Percentiles rank a stretch among this genome's conserved stretches.
phyloP scores from a whole-genome alignment of 2,329 filamentous ascomycete genomes.

The Arthrobotrys conoides region DNA sequence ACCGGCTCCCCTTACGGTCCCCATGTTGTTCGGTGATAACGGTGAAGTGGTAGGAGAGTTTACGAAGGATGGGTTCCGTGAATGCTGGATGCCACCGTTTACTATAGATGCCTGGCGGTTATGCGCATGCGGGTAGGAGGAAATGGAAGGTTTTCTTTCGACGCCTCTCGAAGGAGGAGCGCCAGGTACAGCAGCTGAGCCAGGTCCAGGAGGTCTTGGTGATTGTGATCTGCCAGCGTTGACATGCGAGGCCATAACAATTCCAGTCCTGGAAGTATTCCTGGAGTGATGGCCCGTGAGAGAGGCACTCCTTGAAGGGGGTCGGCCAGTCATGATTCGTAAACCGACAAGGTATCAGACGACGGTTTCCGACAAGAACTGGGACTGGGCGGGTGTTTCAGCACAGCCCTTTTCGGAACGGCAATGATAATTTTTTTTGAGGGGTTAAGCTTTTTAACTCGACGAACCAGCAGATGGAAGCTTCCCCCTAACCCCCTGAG shows the following conservation, averaged over 20 bases:
- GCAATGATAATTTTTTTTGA: slow-evolving; percentile 21
- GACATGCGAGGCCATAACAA: slow-evolving; percentile 54
- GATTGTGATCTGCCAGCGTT: slow-evolving; percentile 56
- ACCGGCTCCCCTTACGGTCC: slow-evolving; percentile 60
- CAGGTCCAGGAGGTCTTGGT: slow-evolving; percentile 57
- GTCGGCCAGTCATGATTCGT: slow-evolving; percentile 53
- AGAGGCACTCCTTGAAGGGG: slow-evolving; percentile 60
- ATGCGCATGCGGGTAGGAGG: slow-evolving; percentile 77
- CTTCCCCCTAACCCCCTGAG: slow-evolving; percentile 53
- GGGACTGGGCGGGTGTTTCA: slow-evolving; percentile 51
- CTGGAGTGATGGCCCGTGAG: slow-evolving; percentile 58
- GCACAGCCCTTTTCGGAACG: slow-evolving; percentile 49
- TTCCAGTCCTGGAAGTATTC: slow-evolving; percentile 57
- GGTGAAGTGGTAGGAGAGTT: slow-evolving; percentile 63
- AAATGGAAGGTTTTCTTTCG: slow-evolving; percentile 58
- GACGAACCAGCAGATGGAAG: slow-evolving; percentile 40
- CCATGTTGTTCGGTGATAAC: slow-evolving; percentile 62
- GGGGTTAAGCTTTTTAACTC: slow-evolving; percentile 37
- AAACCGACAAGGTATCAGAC: slow-evolving; percentile 47
- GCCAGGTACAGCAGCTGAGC: slow-evolving; percentile 26
- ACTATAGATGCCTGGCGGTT: slow-evolving; percentile 98
- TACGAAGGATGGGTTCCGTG: slow-evolving; percentile 69
- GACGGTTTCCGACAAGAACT: slow-evolving; percentile 37
- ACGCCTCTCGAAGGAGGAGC: slow-evolving; percentile 37
- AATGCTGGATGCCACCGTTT: slow-evolving; percentile 89